A percentile compares a stretch with the other conserved stretches of the same genome.
phyloP scores from a whole-genome alignment of 352 stramenopile species.

The Phytophthora cactorum region DNA sequence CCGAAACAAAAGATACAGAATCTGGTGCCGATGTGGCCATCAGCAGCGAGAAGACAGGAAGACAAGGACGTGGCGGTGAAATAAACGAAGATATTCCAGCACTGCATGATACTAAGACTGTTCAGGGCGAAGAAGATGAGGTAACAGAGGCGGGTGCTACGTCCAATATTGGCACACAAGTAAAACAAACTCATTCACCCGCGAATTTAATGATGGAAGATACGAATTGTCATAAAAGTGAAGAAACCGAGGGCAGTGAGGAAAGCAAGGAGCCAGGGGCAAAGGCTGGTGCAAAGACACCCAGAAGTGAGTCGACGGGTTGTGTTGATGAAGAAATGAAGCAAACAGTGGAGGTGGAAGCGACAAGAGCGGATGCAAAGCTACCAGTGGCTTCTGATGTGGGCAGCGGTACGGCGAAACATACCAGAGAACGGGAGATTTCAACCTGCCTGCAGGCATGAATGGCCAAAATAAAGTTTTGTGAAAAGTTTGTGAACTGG shows the following conservation, averaged over 20 bases:
- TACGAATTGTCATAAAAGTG: neutral
- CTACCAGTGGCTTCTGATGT: neutral
- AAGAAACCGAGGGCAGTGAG: neutral
- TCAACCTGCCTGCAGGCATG: too few species aligned
- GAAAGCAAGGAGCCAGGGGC: neutral
- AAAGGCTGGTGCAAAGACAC: neutral
- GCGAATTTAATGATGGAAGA: neutral
- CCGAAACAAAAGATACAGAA: neutral
- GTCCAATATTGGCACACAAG: neutral
- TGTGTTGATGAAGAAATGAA: neutral
- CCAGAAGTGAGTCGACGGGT: neutral
- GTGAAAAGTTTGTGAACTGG: neutral
- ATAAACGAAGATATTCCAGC: neutral
- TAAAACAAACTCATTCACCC: neutral
- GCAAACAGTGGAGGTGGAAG: neutral
- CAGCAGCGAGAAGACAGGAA: neutral
- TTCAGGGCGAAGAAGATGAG: neutral
- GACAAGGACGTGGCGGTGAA: neutral
- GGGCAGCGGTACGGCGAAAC: too few species aligned
- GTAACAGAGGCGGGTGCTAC: neutral
- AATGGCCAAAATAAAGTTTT: neutral
- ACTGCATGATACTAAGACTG: neutral
- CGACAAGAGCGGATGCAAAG: neutral
- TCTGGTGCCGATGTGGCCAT: neutral
- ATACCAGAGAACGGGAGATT: neutral